Percentiles rank a stretch among this genome's conserved stretches.
Evolutionary conservation across 2,329 filamentous ascomycete genomes (phyloP).

Genomic region (Monilinia fructicola): DNA sequence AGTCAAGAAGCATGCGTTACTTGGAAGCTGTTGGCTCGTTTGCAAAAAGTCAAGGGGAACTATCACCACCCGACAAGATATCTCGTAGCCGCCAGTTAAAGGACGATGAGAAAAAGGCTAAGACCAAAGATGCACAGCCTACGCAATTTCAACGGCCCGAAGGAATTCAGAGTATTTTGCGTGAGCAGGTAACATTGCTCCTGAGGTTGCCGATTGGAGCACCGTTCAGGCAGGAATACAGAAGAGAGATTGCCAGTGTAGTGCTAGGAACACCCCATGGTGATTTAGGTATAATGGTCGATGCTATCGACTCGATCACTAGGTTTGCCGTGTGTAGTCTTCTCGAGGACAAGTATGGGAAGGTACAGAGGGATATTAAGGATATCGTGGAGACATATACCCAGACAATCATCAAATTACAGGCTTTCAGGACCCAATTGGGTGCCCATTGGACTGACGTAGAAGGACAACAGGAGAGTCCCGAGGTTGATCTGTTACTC

Average conservation of each 20-base stretch:
- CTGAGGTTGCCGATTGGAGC: conserved; percentile 57
- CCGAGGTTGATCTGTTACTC: conserved; percentile 71
- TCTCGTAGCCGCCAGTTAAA: conserved; percentile 10
- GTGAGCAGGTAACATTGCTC: conserved; percentile 24
- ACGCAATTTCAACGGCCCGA: conserved; percentile 8
- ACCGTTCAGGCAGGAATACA: conserved; percentile 70
- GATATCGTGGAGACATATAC: conserved; percentile 73
- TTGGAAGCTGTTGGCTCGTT: conserved; percentile 33
- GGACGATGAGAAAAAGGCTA: conserved; percentile 11
- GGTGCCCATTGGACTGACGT: conserved; percentile 79
- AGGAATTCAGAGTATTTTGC: conserved; percentile 11
- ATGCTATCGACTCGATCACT: conserved; percentile 69
- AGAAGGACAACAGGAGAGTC: conserved; percentile 50
- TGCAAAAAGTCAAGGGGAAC: conserved; percentile 38
- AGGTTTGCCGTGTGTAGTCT: conserved; percentile 71
- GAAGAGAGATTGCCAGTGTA: conserved; percentile 61
- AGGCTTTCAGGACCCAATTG: conserved; percentile 61
- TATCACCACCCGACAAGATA: conserved; percentile 28
- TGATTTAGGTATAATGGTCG: conserved; percentile 64
- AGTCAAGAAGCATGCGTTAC: conserved; percentile 27
- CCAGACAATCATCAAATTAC: conserved; percentile 64
- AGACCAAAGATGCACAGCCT: conserved; percentile 3
- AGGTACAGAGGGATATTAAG: conserved; percentile 80
- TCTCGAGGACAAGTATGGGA: conserved; percentile 78
- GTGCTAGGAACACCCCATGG: conserved; percentile 74